phyloP scores from a whole-genome alignment of 768 basidiomycete species.

The Rhodocollybia butyracea region DNA sequence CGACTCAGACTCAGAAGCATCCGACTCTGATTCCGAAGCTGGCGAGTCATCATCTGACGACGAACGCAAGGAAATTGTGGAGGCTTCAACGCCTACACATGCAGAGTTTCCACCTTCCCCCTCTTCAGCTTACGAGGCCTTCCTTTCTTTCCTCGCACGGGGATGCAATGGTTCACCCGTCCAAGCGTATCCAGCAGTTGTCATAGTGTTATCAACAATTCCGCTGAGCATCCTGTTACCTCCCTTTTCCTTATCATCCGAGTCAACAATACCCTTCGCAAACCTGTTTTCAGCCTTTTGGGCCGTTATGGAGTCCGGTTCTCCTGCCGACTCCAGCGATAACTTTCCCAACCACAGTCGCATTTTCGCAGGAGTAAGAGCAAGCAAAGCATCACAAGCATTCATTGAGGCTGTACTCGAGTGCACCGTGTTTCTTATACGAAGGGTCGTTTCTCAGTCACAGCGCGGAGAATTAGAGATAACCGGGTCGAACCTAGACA shows the following conservation, averaged over 20 bases:
- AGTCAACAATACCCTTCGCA: constrained; percentile 29
- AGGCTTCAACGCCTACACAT: neutral
- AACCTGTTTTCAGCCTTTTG: constrained; percentile 77
- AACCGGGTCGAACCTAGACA: neutral
- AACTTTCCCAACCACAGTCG: constrained; percentile 39
- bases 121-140: constrained; percentile 55
- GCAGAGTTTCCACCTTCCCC: neutral
- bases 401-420: constrained; percentile 72
- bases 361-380: constrained; percentile 36
- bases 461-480: neutral
- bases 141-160: constrained; percentile 73
- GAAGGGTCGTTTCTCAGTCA: constrained; percentile 25
- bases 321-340: neutral
- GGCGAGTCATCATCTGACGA: constrained; percentile 26
- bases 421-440: constrained; percentile 57
- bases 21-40: neutral
- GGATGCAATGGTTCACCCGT: constrained; percentile 79
- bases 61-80: neutral
- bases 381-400: constrained; percentile 51
- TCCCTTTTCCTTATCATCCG: constrained; percentile 24
- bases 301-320: constrained; percentile 58
- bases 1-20: neutral
- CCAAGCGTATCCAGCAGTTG: constrained; percentile 77
- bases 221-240: constrained; percentile 37
- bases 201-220: constrained; percentile 81